phyloP scores from a whole-genome alignment of 805 yeast genomes.

The Kluyveromyces siamensis region DNA sequence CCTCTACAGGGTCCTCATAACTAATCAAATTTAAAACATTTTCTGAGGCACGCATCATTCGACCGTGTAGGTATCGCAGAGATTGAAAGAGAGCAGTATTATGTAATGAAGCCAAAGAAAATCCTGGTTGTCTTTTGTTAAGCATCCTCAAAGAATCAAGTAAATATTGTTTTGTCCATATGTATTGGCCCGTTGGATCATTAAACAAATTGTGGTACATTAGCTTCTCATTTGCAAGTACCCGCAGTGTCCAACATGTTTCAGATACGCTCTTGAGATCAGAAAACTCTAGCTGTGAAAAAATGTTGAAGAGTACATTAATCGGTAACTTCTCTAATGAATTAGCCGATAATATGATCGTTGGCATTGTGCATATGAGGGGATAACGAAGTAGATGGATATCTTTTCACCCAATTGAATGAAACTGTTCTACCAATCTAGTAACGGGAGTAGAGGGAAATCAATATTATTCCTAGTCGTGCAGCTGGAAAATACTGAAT shows the following conservation, averaged over 20 bases:
- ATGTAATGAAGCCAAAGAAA: conserved; percentile 4
- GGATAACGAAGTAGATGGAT: neutral
- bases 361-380: neutral
- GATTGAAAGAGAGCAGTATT: conserved; percentile 12
- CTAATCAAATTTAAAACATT: neutral
- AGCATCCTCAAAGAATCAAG: conserved; percentile 16
- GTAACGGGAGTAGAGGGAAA: neutral
- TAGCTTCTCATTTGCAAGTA: conserved; percentile 17
- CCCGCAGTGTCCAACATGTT: conserved; percentile 18
- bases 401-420: neutral
- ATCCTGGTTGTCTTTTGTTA: conserved; percentile 8
- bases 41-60: neutral
- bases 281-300: conserved; percentile 14
- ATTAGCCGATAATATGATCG: neutral
- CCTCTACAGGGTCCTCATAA: neutral
- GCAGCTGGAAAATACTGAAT: neutral
- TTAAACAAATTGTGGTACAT: conserved; percentile 11
- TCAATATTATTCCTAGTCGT: neutral
- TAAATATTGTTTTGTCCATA: conserved; percentile 15
- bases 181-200: conserved; percentile 6
- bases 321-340: conserved; percentile 18
- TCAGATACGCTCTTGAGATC: conserved; percentile 15
- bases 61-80: conserved; percentile 4
- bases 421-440: neutral
- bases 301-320: conserved; percentile 16